phyloP scores from a whole-genome alignment of 164 flowering plant genomes.

The Houttuynia cordata region DNA sequence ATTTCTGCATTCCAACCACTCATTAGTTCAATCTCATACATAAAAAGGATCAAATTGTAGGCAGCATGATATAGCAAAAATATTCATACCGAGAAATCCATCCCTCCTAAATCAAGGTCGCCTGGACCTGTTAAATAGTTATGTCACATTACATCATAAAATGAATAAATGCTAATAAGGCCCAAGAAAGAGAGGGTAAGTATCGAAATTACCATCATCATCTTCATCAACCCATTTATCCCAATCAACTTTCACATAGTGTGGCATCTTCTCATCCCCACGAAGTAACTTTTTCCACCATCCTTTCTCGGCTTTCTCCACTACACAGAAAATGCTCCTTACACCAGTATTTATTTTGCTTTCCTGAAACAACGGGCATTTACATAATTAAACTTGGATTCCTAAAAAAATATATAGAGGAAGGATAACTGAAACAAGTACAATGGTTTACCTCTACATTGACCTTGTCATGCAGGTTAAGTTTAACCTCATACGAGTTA shows the following conservation, averaged over 20 bases:
- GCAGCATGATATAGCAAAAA: background rate
- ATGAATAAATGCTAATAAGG: background rate
- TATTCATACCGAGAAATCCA: slow-evolving; percentile 81
- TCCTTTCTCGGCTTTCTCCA: slow-evolving; percentile 75
- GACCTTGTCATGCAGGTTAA: slow-evolving; percentile 76
- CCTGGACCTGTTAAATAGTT: slow-evolving; percentile 21
- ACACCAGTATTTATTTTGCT: slow-evolving; percentile 68
- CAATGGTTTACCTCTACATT: slow-evolving; percentile 22
- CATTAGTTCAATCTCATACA: slow-evolving; percentile 2
- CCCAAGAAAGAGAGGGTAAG: background rate
- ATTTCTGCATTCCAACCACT: slow-evolving; percentile 25
- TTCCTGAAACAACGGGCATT: slow-evolving; percentile 31
- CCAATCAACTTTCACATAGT: slow-evolving; percentile 85
- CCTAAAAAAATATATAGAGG: background rate
- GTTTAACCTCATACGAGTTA: slow-evolving; percentile 52
- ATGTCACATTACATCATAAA: background rate
- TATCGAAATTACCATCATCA: slow-evolving; percentile 40
- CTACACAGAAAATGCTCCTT: slow-evolving; percentile 54
- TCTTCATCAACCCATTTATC: slow-evolving; percentile 98
- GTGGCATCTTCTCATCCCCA: slow-evolving; percentile 59
- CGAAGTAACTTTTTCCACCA: slow-evolving; percentile 86
- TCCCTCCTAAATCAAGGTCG: slow-evolving; percentile 67
- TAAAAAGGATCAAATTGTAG: background rate
- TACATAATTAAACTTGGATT: background rate
- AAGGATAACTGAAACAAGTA: background rate